phyloP scores from a whole-genome alignment of 305 asterid species.

The Coffea humblotiana region DNA sequence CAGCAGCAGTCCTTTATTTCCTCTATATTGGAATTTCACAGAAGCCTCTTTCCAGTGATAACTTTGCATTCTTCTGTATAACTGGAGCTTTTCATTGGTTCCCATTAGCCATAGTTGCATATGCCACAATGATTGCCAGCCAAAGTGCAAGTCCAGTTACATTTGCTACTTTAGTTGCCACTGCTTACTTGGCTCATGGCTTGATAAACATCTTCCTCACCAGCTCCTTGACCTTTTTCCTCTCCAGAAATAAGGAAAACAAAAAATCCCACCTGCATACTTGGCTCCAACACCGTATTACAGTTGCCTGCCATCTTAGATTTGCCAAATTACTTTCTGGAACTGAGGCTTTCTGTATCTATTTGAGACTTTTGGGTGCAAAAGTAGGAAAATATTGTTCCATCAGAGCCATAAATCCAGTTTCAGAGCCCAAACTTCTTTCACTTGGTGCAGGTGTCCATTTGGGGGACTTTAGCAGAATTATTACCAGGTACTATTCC shows the following conservation, averaged over 20 bases:
- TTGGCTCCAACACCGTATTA: conserved; percentile 67
- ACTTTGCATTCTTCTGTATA: conserved; percentile 54
- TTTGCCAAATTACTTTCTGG: conserved; percentile 88
- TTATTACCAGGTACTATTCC: conserved; percentile 62
- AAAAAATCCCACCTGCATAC: conserved; percentile 29
- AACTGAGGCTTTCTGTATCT: conserved; percentile 80
- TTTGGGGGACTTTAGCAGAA: conserved; percentile 83
- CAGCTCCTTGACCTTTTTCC: conserved; percentile 28
- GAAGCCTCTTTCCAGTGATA: conserved; percentile 41
- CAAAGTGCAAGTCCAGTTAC: conserved; percentile 32
- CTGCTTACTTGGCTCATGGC: conserved; percentile 65
- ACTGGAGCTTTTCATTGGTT: conserved; percentile 82
- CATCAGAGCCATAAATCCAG: conserved; percentile 78
- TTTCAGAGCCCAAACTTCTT: conserved; percentile 56
- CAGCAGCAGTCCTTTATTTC: conserved; percentile 58
- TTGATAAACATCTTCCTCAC: conserved; percentile 51
- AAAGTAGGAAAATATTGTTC: conserved; percentile 76
- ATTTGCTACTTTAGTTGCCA: conserved; percentile 48
- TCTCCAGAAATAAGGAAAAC: conserved; percentile 37
- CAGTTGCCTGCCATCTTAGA: conserved; percentile 64
- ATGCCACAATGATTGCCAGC: conserved; percentile 37
- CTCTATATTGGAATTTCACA: conserved; percentile 35
- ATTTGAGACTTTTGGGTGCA: conserved; percentile 70
- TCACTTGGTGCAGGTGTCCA: conserved; percentile 77
- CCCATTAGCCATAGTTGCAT: conserved; percentile 63